Conservation (phyloP, 1,139 yeast genomes). For the Hemisphaericaspora lyxosophila region DNA sequence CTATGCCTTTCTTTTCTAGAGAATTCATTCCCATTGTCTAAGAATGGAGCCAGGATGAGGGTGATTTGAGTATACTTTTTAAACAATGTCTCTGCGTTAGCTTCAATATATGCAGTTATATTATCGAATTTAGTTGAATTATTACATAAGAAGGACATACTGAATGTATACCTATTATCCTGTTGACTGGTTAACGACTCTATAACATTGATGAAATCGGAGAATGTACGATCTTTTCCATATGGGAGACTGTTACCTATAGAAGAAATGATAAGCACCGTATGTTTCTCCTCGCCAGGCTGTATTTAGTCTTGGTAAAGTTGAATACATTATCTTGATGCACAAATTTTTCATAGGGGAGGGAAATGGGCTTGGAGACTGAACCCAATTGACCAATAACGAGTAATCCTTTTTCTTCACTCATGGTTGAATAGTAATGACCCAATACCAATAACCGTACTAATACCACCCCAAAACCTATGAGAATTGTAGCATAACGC, state of each 20-base stretch:
- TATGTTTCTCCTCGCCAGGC: conserved; percentile 11
- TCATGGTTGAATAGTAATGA: too few relatives aligned
- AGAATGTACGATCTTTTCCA: conserved; percentile 25
- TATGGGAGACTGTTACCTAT: conserved; percentile 29
- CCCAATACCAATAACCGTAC: too few relatives aligned
- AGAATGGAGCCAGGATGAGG: conserved; percentile 29
- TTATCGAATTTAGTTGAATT: conserved; percentile 23
- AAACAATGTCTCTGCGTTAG: conserved; percentile 17
- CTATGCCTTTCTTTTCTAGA: conserved; percentile 26
- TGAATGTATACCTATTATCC: conserved; percentile 14
- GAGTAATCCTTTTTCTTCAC: neutral
- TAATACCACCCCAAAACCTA: too few relatives aligned
- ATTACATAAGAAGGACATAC: conserved; percentile 36
- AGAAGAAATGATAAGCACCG: conserved; percentile 24
- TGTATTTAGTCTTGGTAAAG: neutral
- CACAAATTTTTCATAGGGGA: neutral
- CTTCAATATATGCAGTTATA: conserved; percentile 19
- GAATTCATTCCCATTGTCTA: conserved; percentile 23
- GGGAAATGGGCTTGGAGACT: too few relatives aligned
- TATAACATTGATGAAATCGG: conserved; percentile 25
- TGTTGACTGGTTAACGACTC: conserved; percentile 15
- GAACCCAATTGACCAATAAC: too few relatives aligned
- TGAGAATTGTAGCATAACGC: too few relatives aligned
- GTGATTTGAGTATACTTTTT: conserved; percentile 18
- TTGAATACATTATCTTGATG: neutral